A percentile compares a stretch with the other conserved stretches of the same genome.
Conservation (phyloP, 2,329 filamentous ascomycete genomes). For the Alternaria postmessia region DNA sequence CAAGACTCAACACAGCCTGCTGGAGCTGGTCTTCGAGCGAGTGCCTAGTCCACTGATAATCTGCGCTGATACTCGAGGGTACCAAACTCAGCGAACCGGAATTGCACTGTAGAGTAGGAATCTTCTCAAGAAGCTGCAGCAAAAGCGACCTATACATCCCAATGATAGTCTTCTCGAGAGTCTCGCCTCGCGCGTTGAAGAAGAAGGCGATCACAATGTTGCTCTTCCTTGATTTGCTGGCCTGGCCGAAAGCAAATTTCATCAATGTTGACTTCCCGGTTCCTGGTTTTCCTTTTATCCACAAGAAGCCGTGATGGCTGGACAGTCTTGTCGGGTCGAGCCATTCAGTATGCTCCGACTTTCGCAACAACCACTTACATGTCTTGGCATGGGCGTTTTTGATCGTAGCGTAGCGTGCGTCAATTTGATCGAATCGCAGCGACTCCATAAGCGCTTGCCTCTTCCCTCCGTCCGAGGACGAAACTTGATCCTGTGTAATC, state of each 20-base stretch:
- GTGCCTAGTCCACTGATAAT: conserved; percentile 22
- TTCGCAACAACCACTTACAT: conserved; percentile 54
- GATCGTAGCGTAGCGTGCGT: conserved; percentile 50
- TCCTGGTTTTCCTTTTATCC: conserved; percentile 55
- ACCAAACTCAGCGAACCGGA: conserved; percentile 5
- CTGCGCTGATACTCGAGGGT: conserved; percentile 1
- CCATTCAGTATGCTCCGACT: conserved; percentile 50
- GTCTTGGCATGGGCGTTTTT: conserved; percentile 50
- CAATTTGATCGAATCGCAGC: conserved; percentile 52
- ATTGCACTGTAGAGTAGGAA: conserved; percentile 19
- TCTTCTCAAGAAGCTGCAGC: conserved; percentile 30
- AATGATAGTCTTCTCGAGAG: conserved; percentile 30
- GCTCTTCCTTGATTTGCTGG: conserved; percentile 16
- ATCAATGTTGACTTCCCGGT: conserved; percentile 56
- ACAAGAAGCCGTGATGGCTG: conserved; percentile 54
- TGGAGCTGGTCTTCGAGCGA: conserved; percentile 29
- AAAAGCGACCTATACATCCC: conserved; percentile 39
- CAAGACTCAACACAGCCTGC: conserved; percentile 23
- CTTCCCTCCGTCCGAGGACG: conserved; percentile 4
- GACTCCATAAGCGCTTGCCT: conserved; percentile 41
- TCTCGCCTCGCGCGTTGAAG: conserved; percentile 37
- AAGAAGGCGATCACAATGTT: conserved; percentile 29
- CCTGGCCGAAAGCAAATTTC: conserved; percentile 39
- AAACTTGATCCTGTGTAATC: not conserved
- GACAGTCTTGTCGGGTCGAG: conserved; percentile 37